Conservation (phyloP, 257 asterid species). For the Nicotiana paniculata region DNA sequence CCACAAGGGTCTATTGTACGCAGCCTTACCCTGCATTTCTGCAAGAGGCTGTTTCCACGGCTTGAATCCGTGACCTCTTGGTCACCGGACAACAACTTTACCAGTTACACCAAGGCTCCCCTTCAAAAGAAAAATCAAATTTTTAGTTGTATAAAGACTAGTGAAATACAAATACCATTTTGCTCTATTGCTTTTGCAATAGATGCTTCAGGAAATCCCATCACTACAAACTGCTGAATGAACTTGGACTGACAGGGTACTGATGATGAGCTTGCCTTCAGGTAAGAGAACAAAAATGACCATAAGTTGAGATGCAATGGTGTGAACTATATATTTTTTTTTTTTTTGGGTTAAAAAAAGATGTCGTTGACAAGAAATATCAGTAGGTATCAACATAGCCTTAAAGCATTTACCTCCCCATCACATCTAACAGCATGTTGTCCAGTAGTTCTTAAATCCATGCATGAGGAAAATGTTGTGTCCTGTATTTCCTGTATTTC, state of each 20-base stretch:
- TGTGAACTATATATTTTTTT: not conserved
- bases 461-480: not conserved
- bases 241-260: slow-evolving; percentile 6
- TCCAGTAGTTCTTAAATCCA: not conserved
- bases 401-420: not conserved
- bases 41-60: no score
- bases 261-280: slow-evolving; percentile 24
- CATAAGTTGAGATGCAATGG: not conserved
- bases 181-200: slow-evolving; percentile 26
- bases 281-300: not conserved
- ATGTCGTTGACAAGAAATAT: not conserved
- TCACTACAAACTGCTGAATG: slow-evolving; percentile 12
- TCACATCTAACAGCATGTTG: not conserved
- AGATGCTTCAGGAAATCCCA: slow-evolving; percentile 33
- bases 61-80: no score
- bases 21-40: no score
- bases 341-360: no score
- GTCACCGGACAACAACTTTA: no score
- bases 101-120: no score
- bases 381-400: not conserved
- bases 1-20: no score
- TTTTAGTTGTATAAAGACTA: not conserved
- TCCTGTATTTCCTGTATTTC: not conserved
- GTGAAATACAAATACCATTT: slow-evolving; percentile 17
- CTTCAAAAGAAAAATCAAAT: not conserved